Base-by-base conservation (phyloP, 768 basidiomycete genomes). In the Boletales sp. region DNA sequence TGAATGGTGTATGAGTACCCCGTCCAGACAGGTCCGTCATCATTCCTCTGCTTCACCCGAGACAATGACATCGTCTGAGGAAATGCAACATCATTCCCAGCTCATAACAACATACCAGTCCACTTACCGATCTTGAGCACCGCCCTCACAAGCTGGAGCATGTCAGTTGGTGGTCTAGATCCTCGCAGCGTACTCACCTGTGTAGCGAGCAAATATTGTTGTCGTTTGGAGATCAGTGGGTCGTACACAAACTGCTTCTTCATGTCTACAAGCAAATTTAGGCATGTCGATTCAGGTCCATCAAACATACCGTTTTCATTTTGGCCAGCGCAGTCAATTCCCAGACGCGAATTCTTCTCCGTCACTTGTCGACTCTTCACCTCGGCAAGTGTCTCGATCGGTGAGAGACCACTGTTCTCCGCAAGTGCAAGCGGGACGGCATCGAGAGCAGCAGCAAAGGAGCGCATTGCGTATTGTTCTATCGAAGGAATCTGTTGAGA, bases 381-480 rank as follows among this genome's bases (percentile, higher is more conserved):
- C 51, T 94, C 87, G 2, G 96, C 85, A n/a, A 99, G 79, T 6
- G 94, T 96, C 71, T 95, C 94, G 53, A 99, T 99, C 11, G 96
- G 96, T 13, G 90, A 86, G 39, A 98, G 70, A 47, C 96, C 96
- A 53, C 92, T 95, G 77, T 99, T 99, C 71, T 99, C 96, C 13
- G 96, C 96, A 11, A 99, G 78, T 5, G 96, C 96, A 12, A 99
- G 81, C 4, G 96, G 96, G 43, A 98, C 74, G n/a, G 93, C 81
- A 61, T 99, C 96, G 8, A 99, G 75, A 13, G 96, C 95, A 32
- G 90, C 89, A 4, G 96, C 81, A 67, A 98, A 99, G n/a, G 96
- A 94, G 43, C 95, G 87, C 94, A 99, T 97, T 3, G 96, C 96
- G 64, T 99, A 99, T 75, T 99, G 96, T 72, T 99, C 96, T 62